phyloP scores from a whole-genome alignment of 202 grass and related monocot species.

The Saccharum hybrid region DNA sequence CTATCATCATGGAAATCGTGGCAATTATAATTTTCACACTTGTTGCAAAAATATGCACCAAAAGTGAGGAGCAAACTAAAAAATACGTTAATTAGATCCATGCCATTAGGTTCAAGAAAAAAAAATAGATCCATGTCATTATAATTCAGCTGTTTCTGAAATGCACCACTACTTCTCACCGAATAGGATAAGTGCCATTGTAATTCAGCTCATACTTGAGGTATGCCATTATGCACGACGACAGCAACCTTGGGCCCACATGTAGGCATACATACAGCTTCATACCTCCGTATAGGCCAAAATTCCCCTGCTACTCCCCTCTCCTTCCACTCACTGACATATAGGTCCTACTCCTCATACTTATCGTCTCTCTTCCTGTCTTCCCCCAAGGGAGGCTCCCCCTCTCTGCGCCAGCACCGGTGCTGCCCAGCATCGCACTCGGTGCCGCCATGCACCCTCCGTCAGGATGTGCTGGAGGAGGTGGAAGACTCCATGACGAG shows the following conservation, averaged over 20 bases:
- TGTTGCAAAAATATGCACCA: slow-evolving; percentile 9
- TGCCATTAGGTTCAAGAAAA: neutral
- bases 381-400: too few species aligned
- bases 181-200: neutral
- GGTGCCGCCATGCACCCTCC: too few species aligned
- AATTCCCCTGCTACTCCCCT: neutral
- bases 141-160: neutral
- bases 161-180: neutral
- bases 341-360: too few species aligned
- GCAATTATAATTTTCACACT: neutral
- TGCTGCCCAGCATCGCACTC: too few species aligned
- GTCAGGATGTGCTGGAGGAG: too few species aligned
- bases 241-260: neutral
- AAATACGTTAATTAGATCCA: neutral
- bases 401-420: too few species aligned
- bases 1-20: slow-evolving; percentile 20
- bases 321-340: too few species aligned
- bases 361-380: too few species aligned
- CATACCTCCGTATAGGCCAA: neutral
- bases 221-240: too few species aligned
- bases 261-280: neutral
- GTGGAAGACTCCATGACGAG: too few species aligned
- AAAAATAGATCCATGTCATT: neutral
- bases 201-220: too few species aligned
- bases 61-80: slow-evolving; percentile 7